Percentiles rank a stretch among this genome's conserved stretches.
These are phyloP conservation scores for Pythium insidiosum DNA, from an alignment of 352 stramenopile genomes.

Conservation along the genomic window DNA sequence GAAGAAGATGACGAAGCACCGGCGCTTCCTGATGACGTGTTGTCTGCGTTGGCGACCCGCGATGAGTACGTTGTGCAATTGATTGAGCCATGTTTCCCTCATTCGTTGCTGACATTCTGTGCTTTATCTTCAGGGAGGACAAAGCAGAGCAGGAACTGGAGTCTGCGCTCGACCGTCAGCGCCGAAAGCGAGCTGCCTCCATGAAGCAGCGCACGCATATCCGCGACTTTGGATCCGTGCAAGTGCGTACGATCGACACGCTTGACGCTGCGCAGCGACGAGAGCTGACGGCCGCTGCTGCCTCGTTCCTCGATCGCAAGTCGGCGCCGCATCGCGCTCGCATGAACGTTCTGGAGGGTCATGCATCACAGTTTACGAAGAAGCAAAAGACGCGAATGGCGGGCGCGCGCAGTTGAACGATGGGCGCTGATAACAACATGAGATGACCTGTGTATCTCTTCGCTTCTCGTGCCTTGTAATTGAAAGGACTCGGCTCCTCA, in stretches of 20 bases:
- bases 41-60: conserved; percentile 54
- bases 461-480: no score
- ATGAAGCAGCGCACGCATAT: conserved; percentile 51
- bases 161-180: conserved; percentile 9
- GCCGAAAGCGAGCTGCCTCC: conserved; percentile 11
- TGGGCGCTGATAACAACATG: no score
- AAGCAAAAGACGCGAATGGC: no score
- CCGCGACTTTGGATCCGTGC: conserved; percentile 63
- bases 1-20: conserved; percentile 14
- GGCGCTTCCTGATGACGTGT: conserved; percentile 52
- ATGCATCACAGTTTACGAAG: conserved; percentile 62
- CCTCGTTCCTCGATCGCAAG: conserved; percentile 43
- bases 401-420: no score
- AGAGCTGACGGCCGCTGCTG: conserved; percentile 30
- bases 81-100: not conserved
- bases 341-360: conserved; percentile 64
- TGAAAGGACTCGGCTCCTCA: no score
- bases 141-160: conserved; percentile 34
- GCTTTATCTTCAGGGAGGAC: conserved; percentile 53
- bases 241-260: conserved; percentile 58
- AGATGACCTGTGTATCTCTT: no score
- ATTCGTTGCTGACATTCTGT: not conserved
- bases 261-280: conserved; percentile 34
- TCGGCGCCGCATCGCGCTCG: conserved; percentile 39
- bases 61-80: conserved; percentile 29